phyloP scores from a whole-genome alignment of 2,329 filamentous ascomycete species.

The Phialophora tarda region DNA sequence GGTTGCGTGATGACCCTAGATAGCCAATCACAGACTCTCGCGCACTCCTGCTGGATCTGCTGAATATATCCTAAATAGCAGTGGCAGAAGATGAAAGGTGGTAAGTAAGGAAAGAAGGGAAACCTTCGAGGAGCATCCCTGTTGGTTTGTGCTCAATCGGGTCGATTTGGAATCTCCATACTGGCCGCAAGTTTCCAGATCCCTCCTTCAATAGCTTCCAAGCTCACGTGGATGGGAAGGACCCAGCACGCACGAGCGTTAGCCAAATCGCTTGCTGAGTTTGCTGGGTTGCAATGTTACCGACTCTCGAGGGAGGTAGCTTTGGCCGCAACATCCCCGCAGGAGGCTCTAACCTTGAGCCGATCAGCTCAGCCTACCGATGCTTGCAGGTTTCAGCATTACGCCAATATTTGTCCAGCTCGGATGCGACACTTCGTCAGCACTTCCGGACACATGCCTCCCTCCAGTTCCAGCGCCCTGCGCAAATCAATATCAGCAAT shows the following conservation, averaged over 20 bases:
- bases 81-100: too few species aligned
- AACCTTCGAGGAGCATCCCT: too few species aligned
- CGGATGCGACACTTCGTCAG: neutral
- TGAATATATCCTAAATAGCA: too few species aligned
- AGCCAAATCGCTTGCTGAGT: neutral
- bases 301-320: neutral
- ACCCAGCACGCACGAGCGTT: neutral
- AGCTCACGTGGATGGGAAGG: neutral
- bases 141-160: too few species aligned
- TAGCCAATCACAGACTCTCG: too few species aligned
- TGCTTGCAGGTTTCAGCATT: neutral
- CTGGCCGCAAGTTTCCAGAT: neutral
- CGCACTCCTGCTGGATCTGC: too few species aligned
- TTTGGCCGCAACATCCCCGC: neutral
- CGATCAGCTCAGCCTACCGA: neutral
- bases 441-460: neutral
- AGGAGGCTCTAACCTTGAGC: neutral
- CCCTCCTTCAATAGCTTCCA: neutral
- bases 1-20: too few species aligned
- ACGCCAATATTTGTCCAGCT: neutral
- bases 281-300: neutral
- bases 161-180: neutral
- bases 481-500: neutral
- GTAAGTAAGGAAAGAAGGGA: too few species aligned
- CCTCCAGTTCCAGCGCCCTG: conserved; percentile 4